Evolutionary conservation across 1,139 yeast species (phyloP).

Genomic region (Scheffersomyces quercinus): DNA sequence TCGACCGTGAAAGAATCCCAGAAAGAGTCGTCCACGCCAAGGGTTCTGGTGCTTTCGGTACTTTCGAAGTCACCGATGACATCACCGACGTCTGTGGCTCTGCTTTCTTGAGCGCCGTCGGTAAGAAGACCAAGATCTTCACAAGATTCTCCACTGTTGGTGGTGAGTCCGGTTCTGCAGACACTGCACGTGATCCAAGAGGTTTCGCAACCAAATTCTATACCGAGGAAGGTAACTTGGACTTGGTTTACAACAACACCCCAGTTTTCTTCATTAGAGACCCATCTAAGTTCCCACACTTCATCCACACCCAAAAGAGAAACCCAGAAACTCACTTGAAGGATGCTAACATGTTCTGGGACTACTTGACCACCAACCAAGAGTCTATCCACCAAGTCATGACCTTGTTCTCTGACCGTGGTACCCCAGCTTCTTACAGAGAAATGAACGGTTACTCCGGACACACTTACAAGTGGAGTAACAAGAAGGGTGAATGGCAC

Average conservation of each 20-base stretch:
- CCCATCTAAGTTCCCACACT: slow-evolving; percentile 85
- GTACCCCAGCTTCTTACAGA: slow-evolving; percentile 66
- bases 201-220: slow-evolving; percentile 82
- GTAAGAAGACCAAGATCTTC: slow-evolving; percentile 73
- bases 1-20: slow-evolving; percentile 85
- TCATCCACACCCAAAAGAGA: slow-evolving; percentile 86
- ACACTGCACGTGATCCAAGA: slow-evolving; percentile 87
- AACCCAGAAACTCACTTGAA: slow-evolving; percentile 74
- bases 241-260: slow-evolving; percentile 87
- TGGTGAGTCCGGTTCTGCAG: slow-evolving; percentile 83
- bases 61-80: slow-evolving; percentile 80
- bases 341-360: slow-evolving; percentile 79
- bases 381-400: slow-evolving; percentile 27
- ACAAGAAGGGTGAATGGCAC: slow-evolving; percentile 60
- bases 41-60: slow-evolving; percentile 86
- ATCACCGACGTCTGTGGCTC: slow-evolving; percentile 73
- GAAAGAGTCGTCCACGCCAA: slow-evolving; percentile 91
- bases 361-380: slow-evolving; percentile 63
- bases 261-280: slow-evolving; percentile 86
- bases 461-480: slow-evolving; percentile 72
- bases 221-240: slow-evolving; percentile 87
- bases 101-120: slow-evolving; percentile 67
- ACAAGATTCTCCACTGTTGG: slow-evolving; percentile 89
- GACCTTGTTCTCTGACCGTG: slow-evolving; percentile 50
- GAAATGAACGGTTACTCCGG: slow-evolving; percentile 77